phyloP scores from a whole-genome alignment of 1,139 yeast genomes.

The Geotrichum armillariae region DNA sequence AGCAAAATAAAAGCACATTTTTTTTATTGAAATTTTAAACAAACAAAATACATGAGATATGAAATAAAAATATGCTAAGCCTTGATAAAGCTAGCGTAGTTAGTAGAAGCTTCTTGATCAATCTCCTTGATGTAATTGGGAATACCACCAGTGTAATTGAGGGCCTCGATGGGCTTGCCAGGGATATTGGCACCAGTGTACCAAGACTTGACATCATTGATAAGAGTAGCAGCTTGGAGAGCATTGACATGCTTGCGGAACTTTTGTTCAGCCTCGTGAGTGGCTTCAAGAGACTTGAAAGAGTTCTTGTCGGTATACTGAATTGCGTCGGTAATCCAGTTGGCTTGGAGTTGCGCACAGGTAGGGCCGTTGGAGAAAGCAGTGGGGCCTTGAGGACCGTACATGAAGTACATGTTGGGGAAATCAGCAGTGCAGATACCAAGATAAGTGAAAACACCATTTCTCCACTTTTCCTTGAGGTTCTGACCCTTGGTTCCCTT shows the following conservation, averaged over 20 bases:
- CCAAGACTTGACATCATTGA: constrained; percentile 19
- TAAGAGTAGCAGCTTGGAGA: constrained; percentile 18
- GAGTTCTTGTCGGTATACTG: constrained; percentile 12
- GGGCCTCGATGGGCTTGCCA: constrained; percentile 23
- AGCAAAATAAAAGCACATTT: too few species aligned
- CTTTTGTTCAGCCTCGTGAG: constrained; percentile 18
- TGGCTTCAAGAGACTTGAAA: constrained; percentile 16
- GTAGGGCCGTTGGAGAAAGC: constrained; percentile 35
- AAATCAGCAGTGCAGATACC: constrained; percentile 33
- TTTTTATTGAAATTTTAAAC: too few species aligned
- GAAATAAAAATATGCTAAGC: constrained; percentile 10
- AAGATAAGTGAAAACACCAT: constrained; percentile 31
- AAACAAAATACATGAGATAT: not conserved
- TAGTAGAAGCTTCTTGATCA: constrained; percentile 12
- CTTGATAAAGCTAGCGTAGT: constrained; percentile 15
- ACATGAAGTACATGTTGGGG: constrained; percentile 36
- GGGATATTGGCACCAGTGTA: constrained; percentile 25
- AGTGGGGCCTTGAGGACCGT: constrained; percentile 41
- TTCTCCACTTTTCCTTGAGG: constrained; percentile 32
- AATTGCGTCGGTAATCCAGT: constrained; percentile 22
- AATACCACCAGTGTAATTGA: constrained; percentile 23
- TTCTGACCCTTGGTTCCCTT: constrained; percentile 29
- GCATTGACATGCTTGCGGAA: constrained; percentile 18
- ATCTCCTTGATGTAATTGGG: constrained; percentile 18
- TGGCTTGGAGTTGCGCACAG: constrained; percentile 23